Evolutionary conservation across 352 stramenopile genomes (phyloP), one percentile per base, ranked within the genome.

Genomic region (Pythium dissimile): DNA sequence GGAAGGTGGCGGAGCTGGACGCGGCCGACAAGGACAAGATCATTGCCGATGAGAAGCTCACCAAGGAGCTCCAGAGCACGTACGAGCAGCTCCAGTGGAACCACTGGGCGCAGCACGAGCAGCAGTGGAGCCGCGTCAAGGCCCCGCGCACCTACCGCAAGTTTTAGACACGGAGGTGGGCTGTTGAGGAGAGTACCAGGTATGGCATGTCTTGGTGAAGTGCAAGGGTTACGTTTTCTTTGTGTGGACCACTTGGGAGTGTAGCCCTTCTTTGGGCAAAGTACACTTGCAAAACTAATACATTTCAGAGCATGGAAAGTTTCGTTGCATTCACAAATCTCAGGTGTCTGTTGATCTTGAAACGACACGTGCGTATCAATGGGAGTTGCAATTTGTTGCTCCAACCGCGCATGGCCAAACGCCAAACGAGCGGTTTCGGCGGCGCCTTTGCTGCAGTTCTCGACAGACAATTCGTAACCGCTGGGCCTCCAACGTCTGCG

Each of bases 11-110:
- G n/a, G 74, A 72, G 4, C 41, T 89, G 35, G 77, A 88, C 16
- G 45, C 69, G 16, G 64, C 72, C 26, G 84, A 94, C 23, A 77
- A 72, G 48, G 68, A 69, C 43, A 94, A 94, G 72, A 78, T 92
- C 53, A 54, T 86, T 23, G 59, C 71, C 42, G 69, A 86, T 20
- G 71, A 88, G 23, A 75, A 80, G 54, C 67, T 92, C 15, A 65
- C 75, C n/a, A 47, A 62, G 13, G 67, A 88, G 54, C 66, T 86
- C 7, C 34, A 73, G 41, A 63, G 16, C 13, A 65, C 68, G 24
- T 62, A 82, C 30, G 34, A 69, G 24, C 41, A 59, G 18, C 65
- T 93, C 35, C n/a, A 71, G 35, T 91, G 80, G 84, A 48, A 37
- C 18, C 77, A 91, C 68, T 89, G 80, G 79, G 50, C 52, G 18